phyloP scores from a whole-genome alignment of 169 alveolate species.

The Babesia divergens region DNA sequence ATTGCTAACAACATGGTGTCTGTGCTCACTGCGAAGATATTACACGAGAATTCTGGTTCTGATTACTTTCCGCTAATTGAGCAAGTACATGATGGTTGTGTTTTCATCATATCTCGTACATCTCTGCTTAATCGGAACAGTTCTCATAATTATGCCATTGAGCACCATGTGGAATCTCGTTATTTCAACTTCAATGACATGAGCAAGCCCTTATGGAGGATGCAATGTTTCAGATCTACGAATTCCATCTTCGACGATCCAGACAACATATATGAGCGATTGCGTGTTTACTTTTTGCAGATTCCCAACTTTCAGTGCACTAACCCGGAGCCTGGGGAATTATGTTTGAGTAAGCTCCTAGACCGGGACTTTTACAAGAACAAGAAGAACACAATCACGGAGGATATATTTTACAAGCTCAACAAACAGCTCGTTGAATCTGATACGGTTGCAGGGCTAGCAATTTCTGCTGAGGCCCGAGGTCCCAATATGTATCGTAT shows the following conservation, averaged over 20 bases:
- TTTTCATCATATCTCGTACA: slow-evolving; percentile 72
- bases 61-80: slow-evolving; percentile 78
- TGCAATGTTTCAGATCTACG: slow-evolving; percentile 80
- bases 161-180: slow-evolving; percentile 70
- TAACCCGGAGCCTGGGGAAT: slow-evolving; percentile 71
- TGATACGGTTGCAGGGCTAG: slow-evolving; percentile 67
- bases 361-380: slow-evolving; percentile 72
- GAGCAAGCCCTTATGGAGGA: slow-evolving; percentile 70
- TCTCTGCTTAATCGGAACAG: slow-evolving; percentile 71
- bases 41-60: slow-evolving; percentile 74
- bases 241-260: slow-evolving; percentile 77
- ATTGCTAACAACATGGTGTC: slow-evolving; percentile 78
- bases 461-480: slow-evolving; percentile 60
- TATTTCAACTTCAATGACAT: slow-evolving; percentile 67
- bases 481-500: slow-evolving; percentile 61
- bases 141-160: slow-evolving; percentile 75
- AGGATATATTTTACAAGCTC: slow-evolving; percentile 69
- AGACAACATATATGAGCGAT: slow-evolving; percentile 67
- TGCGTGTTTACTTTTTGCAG: slow-evolving; percentile 77
- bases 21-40: slow-evolving; percentile 78
- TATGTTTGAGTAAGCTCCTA: slow-evolving; percentile 63
- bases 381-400: slow-evolving; percentile 73
- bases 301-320: slow-evolving; percentile 60
- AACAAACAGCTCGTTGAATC: slow-evolving; percentile 67
- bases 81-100: slow-evolving; percentile 68